These are phyloP conservation scores for Solanum acaule DNA, from an alignment of 257 asterid species.

Conservation along the genomic window DNA sequence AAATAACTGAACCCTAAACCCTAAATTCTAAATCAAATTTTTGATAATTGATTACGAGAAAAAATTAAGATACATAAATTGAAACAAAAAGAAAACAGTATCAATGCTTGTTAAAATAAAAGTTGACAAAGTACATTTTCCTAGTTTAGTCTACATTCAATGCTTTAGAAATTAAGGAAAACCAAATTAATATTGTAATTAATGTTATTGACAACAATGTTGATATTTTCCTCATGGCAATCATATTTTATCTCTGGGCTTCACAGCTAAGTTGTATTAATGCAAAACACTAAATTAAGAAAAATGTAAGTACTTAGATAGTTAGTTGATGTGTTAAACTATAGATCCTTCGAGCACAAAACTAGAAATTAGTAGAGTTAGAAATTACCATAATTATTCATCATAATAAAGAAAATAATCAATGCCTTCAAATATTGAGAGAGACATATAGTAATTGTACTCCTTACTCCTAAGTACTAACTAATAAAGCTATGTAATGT, in stretches of 20 bases:
- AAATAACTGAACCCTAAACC: no score
- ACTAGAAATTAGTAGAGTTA: background rate
- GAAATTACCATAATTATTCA: background rate
- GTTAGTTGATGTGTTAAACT: background rate
- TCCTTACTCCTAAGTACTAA: background rate
- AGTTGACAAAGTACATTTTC: background rate
- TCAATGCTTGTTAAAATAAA: background rate
- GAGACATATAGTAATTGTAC: background rate
- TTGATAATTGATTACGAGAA: background rate
- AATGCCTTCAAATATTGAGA: background rate
- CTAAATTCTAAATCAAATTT: background rate
- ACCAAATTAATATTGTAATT: background rate
- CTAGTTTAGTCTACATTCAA: background rate
- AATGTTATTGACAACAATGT: background rate
- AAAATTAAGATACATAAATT: background rate
- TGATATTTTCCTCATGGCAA: background rate
- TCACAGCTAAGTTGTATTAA: background rate
- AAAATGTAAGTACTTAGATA: background rate
- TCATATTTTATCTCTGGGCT: background rate
- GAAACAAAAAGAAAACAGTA: background rate
- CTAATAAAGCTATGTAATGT: background rate
- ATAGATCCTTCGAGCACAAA: background rate
- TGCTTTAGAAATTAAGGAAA: background rate
- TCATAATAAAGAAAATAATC: background rate
- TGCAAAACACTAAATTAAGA: background rate